These are phyloP conservation scores for Aspergillus sp. DNA, from an alignment of 2,329 filamentous ascomycete genomes.

Conservation along the genomic window DNA sequence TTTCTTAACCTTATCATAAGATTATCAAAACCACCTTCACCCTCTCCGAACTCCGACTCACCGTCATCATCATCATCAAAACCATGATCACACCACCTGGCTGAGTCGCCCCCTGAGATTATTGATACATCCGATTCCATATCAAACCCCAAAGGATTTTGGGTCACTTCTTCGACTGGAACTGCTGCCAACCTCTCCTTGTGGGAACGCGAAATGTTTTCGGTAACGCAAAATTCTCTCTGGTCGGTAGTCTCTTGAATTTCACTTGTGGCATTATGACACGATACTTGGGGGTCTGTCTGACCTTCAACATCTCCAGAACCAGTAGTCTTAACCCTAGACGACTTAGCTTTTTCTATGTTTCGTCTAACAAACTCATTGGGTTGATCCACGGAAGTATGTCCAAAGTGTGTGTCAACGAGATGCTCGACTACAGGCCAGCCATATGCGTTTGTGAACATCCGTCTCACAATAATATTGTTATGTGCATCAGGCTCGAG, in stretches of 20 bases:
- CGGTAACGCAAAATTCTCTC: no score
- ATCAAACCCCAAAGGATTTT: no score
- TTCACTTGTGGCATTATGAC: conserved; percentile 30
- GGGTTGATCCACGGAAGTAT: conserved; percentile 61
- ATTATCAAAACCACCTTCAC: not conserved
- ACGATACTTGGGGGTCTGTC: conserved; percentile 3
- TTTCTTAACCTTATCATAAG: no score
- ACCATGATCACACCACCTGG: conserved; percentile 63
- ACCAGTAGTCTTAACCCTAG: conserved; percentile 52
- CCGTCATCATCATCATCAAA: conserved; percentile 49
- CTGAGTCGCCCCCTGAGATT: conserved; percentile 45
- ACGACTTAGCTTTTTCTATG: conserved; percentile 64
- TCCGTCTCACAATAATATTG: conserved; percentile 92
- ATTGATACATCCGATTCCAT: not conserved
- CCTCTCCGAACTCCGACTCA: conserved; percentile 27
- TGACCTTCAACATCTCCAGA: conserved; percentile 61
- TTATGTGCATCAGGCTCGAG: conserved; percentile 97
- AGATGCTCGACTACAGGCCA: conserved; percentile 97
- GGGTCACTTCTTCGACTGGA: no score
- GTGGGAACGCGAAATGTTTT: no score
- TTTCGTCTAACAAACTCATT: conserved; percentile 63
- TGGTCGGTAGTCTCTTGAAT: conserved; percentile 5
- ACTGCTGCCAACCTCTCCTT: no score
- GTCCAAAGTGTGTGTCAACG: conserved; percentile 89
- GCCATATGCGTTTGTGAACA: conserved; percentile 95